Evolutionary conservation across 192 early-diverging fungal genomes (phyloP).

Genomic region (Phycomyces nitens): DNA sequence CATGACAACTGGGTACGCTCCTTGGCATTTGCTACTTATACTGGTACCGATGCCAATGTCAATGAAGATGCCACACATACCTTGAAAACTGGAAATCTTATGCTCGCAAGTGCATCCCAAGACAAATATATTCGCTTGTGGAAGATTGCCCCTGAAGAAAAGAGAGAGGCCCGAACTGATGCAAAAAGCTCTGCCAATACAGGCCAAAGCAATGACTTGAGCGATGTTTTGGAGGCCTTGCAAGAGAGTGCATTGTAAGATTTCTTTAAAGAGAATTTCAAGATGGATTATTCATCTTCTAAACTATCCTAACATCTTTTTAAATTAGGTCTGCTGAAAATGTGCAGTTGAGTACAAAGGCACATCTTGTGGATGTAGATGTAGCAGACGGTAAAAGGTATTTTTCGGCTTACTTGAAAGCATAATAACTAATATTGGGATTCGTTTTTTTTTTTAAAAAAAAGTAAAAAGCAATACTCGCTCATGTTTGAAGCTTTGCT

Average conservation of each 20-base stretch:
- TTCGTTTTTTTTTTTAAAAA: background rate
- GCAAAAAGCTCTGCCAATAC: background rate
- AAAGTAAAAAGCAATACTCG: slow-evolving; percentile 37
- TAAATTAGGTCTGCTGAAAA: slow-evolving; percentile 42
- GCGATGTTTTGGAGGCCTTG: slow-evolving; percentile 43
- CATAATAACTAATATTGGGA: background rate
- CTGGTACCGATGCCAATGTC: slow-evolving; percentile 20
- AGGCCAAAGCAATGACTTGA: slow-evolving; percentile 16
- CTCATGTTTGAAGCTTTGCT: slow-evolving; percentile 88
- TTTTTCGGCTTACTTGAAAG: background rate
- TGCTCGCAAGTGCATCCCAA: slow-evolving; percentile 87
- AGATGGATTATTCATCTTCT: background rate
- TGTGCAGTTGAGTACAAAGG: slow-evolving; percentile 78
- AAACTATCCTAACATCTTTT: background rate
- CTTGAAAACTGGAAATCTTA: slow-evolving; percentile 69
- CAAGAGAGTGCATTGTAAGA: slow-evolving; percentile 37
- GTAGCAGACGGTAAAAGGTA: slow-evolving; percentile 18
- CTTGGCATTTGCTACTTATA: slow-evolving; percentile 68
- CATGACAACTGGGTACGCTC: slow-evolving; percentile 94
- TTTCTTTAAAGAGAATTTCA: background rate
- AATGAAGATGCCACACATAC: slow-evolving; percentile 15
- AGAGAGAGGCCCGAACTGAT: background rate
- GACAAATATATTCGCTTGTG: slow-evolving; percentile 93
- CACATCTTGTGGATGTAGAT: slow-evolving; percentile 66
- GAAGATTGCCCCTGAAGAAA: slow-evolving; percentile 56